Conservation (phyloP, 352 stramenopile species). For the Pythium apleroticum region DNA sequence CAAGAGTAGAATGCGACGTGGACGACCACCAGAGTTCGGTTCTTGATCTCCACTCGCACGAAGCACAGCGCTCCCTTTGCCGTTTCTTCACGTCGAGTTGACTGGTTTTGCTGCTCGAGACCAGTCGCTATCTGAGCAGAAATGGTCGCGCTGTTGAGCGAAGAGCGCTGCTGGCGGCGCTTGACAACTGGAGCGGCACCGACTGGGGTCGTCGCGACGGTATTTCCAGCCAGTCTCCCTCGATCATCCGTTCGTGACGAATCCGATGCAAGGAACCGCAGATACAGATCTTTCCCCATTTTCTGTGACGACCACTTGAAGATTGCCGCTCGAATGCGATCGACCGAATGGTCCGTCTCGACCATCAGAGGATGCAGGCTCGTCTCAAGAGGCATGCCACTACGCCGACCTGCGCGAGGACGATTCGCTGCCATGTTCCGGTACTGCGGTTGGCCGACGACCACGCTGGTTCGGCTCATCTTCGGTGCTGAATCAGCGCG, state of each 20-base stretch:
- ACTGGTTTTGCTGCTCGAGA: constrained; percentile 16
- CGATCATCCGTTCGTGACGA: constrained; percentile 8
- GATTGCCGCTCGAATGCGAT: constrained; percentile 56
- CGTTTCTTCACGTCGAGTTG: constrained; percentile 21
- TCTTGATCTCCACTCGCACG: constrained; percentile 78
- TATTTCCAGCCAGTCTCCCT: constrained; percentile 15
- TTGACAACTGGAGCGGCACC: constrained; percentile 2
- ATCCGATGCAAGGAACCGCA: constrained; percentile 57
- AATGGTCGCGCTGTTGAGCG: constrained; percentile 34
- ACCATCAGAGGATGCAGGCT: constrained; percentile 29
- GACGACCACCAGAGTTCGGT: constrained; percentile 71
- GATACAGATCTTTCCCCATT: constrained; percentile 75
- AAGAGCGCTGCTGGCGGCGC: constrained; percentile 33
- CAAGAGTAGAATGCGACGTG: constrained; percentile 89
- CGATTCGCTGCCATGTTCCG: background rate
- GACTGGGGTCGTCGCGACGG: constrained; percentile 10
- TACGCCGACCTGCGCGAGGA: constrained; percentile 12
- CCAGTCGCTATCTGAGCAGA: constrained; percentile 38
- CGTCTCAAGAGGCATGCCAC: constrained; percentile 19
- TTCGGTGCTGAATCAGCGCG: constrained; percentile 2
- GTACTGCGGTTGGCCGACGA: constrained; percentile 7
- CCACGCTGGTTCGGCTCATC: constrained; percentile 12
- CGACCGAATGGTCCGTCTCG: constrained; percentile 55
- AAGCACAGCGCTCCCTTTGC: constrained; percentile 67
- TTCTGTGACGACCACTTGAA: constrained; percentile 79